Evolutionary conservation across 768 basidiomycete genomes (phyloP).

Genomic region (Psilocybe cyanescens): DNA sequence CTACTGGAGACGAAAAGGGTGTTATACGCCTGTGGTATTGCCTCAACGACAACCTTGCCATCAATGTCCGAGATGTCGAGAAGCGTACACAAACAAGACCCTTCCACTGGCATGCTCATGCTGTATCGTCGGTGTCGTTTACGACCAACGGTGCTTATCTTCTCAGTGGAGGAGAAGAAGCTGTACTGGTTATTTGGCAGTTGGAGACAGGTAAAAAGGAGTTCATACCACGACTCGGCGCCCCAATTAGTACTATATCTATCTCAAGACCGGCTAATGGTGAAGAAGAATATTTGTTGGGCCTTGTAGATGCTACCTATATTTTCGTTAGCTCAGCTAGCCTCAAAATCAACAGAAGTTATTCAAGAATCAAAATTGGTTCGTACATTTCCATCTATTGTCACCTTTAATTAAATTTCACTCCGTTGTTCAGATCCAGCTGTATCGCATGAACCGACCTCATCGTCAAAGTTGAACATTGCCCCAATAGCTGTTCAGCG

Average conservation of each 20-base stretch:
- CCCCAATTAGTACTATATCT: constrained; percentile 76
- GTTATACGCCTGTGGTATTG: constrained; percentile 93
- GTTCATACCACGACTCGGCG: constrained; percentile 91
- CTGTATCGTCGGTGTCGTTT: constrained; percentile 86
- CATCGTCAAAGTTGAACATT: constrained; percentile 41
- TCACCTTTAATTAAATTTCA: not conserved
- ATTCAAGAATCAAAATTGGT: constrained; percentile 83
- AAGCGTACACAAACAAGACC: constrained; percentile 84
- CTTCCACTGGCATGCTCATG: constrained; percentile 97
- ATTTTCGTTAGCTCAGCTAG: constrained; percentile 73
- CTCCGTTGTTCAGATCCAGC: constrained; percentile 32
- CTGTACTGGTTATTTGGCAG: constrained; percentile 98
- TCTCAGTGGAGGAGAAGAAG: constrained; percentile 93
- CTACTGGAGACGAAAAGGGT: constrained; percentile 89
- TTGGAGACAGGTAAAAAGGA: constrained; percentile 86
- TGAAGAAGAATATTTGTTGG: constrained; percentile 88
- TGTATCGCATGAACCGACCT: constrained; percentile 29
- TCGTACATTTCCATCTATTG: constrained; percentile 22
- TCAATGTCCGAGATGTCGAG: constrained; percentile 63
- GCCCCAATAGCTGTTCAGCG: constrained; percentile 80
- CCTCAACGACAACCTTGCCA: constrained; percentile 60
- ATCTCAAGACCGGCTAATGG: constrained; percentile 50
- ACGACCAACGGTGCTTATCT: constrained; percentile 91
- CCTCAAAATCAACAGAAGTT: constrained; percentile 72
- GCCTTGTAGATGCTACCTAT: constrained; percentile 81